Evolutionary conservation across 768 basidiomycete genomes (phyloP).

Genomic region (Lentinula boryana): DNA sequence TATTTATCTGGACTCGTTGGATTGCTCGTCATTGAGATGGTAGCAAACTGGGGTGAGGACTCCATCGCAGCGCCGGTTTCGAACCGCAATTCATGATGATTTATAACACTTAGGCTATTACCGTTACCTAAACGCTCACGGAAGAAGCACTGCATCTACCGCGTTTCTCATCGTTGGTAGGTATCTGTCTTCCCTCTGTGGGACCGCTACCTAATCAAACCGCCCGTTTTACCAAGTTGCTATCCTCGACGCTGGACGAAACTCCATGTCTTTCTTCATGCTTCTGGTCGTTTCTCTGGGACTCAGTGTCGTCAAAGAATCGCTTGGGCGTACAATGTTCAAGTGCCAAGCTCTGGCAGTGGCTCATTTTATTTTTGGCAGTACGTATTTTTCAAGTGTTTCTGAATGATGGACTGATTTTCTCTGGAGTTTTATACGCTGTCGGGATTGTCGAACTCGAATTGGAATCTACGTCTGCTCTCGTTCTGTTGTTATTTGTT

Average conservation of each 20-base stretch:
- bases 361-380: conserved; percentile 90
- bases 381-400: conserved; percentile 37
- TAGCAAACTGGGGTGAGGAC: conserved; percentile 77
- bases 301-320: conserved; percentile 86
- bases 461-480: conserved; percentile 83
- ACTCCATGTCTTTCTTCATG: conserved; percentile 94
- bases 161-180: conserved; percentile 91
- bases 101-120: conserved; percentile 66
- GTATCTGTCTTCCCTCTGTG: conserved; percentile 14
- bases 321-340: conserved; percentile 78
- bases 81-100: conserved; percentile 5
- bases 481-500: conserved; percentile 83
- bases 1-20: conserved; percentile 87
- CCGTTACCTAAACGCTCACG: conserved; percentile 88
- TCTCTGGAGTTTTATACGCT: conserved; percentile 70
- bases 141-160: conserved; percentile 64
- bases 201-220: not conserved
- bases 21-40: conserved; percentile 89
- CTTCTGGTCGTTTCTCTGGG: conserved; percentile 90
- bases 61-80: not conserved
- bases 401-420: not conserved
- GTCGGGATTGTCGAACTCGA: conserved; percentile 93
- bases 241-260: conserved; percentile 92
- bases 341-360: conserved; percentile 76
- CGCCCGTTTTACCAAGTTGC: conserved; percentile 47